phyloP scores from a whole-genome alignment of 2,329 filamentous ascomycete species.

The Colletotrichum shisoi region DNA sequence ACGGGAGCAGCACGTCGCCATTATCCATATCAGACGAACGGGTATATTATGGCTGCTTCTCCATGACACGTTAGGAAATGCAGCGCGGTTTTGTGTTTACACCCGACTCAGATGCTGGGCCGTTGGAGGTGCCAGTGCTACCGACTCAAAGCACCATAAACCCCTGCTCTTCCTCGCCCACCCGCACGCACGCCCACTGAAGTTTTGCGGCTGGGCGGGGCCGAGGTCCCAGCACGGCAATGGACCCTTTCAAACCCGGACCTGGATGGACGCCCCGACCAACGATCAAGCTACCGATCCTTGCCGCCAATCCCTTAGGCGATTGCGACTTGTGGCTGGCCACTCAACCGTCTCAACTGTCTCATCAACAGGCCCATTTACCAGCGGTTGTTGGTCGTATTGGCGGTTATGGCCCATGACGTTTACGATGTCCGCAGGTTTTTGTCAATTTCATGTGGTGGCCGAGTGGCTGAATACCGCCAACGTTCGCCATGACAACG shows the following conservation, averaged over 20 bases:
- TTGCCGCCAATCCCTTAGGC: slow-evolving; percentile 32
- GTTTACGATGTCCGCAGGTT: neutral
- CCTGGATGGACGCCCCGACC: slow-evolving; percentile 31
- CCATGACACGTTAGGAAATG: neutral
- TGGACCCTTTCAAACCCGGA: slow-evolving; percentile 18
- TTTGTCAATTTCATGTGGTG: neutral
- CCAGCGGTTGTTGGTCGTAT: neutral
- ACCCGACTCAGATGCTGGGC: neutral
- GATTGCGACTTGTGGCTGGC: slow-evolving; percentile 6
- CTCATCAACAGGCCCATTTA: neutral
- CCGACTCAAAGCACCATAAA: neutral
- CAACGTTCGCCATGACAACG: slow-evolving; percentile 19
- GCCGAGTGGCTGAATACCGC: neutral
- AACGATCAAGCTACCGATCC: slow-evolving; percentile 29
- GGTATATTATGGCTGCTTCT: neutral
- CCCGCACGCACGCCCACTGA: neutral
- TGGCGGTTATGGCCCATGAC: neutral
- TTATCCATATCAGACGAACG: neutral
- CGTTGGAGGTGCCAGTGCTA: neutral
- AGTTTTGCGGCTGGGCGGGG: slow-evolving; percentile 17
- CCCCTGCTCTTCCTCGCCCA: neutral
- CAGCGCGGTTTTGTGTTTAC: neutral
- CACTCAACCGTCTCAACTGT: slow-evolving; percentile 6
- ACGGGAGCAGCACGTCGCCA: neutral
- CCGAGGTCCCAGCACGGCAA: slow-evolving; percentile 18